Evolutionary conservation across 1,139 yeast genomes (phyloP), one percentile per base, ranked within the genome.

Genomic region (Suhomyces anneliseae): DNA sequence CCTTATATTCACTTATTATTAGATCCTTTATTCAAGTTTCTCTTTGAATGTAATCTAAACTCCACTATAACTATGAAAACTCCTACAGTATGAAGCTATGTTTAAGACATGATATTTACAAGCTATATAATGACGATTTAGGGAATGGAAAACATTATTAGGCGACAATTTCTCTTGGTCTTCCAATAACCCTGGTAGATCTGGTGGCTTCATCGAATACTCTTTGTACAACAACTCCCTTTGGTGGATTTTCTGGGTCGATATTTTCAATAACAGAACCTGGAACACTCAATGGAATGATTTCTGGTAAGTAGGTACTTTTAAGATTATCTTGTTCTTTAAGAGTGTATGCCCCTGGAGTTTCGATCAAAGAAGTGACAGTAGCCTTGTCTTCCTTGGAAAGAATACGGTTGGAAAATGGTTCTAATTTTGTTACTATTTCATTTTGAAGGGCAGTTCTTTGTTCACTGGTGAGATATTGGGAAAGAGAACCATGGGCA

Each of bases 81-180:
- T 19, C 24, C 24, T 19, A 19, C 24, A 19, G 24, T 19, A 19
- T 19, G 24, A 19, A 19, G 3, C 24, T 19, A 19, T 19, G 24
- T 6, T 19, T 35, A 9, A 15, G 27, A 27, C 27, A 19, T 32
- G 19, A 39, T 43, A 43, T 43, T 33, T 43, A 43, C 46, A 43
- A 36, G 46, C 12, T 34, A 36, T 29, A 11, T 29, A 29, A 29
- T 29, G 32, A 29, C 32, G 31, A 14, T 34, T 11, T n/a, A n/a
- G 4, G 14, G 12, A 8, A 19, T 9, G 10, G 24, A 10, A 27
- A 11, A 10, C 12, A 7, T 29, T 12, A 27, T 36, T 27, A 47
- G 19, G 38, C 39, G 38, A 62, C 62, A 11, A 70, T 71, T 31
- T 68, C 70, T 50, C 67, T 69, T 37, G 76, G 72, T 61, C 78